Evolutionary conservation across 2,329 filamentous ascomycete genomes (phyloP).

Genomic region (Scolecobasidium constrictum): DNA sequence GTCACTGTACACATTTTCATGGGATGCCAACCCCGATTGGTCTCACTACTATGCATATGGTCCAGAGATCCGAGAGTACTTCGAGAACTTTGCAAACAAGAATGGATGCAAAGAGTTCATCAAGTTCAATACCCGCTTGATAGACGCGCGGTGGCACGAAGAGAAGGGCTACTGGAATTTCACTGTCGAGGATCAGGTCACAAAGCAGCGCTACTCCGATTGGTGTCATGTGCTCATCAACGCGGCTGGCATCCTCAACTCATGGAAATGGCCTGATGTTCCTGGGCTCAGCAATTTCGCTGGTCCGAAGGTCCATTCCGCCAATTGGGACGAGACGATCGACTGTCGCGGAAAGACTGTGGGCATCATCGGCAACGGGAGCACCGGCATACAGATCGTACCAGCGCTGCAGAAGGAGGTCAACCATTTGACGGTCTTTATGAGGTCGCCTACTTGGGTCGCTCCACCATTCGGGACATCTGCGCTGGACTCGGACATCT

Average conservation of each 20-base stretch:
- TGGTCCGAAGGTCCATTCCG: conserved; percentile 48
- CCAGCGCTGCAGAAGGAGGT: conserved; percentile 38
- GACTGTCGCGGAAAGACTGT: conserved; percentile 39
- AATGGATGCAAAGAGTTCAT: conserved; percentile 27
- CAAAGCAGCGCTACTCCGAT: conserved; percentile 24
- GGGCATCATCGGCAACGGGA: conserved; percentile 52
- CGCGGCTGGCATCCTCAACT: conserved; percentile 55
- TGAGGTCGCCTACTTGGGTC: conserved; percentile 57
- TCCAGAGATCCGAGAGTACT: conserved; percentile 32
- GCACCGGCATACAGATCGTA: conserved; percentile 46
- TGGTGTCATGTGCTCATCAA: conserved; percentile 46
- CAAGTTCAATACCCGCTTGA: conserved; percentile 21
- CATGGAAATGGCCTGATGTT: conserved; percentile 53
- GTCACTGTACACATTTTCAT: conserved; percentile 48
- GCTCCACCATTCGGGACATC: conserved; percentile 24
- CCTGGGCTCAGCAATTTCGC: conserved; percentile 45
- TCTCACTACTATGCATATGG: conserved; percentile 31
- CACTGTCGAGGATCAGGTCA: conserved; percentile 21
- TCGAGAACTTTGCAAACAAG: conserved; percentile 29
- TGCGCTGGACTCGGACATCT: conserved; percentile 5
- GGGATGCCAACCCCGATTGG: conserved; percentile 35
- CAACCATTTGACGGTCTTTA: conserved; percentile 50
- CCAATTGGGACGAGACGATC: conserved; percentile 45
- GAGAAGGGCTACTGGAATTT: conserved; percentile 24
- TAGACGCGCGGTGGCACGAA: conserved; percentile 26